A percentile compares a stretch with the other conserved stretches of the same genome.
phyloP scores from a whole-genome alignment of 2,329 filamentous ascomycete species.

The Lachnellula suecica region DNA sequence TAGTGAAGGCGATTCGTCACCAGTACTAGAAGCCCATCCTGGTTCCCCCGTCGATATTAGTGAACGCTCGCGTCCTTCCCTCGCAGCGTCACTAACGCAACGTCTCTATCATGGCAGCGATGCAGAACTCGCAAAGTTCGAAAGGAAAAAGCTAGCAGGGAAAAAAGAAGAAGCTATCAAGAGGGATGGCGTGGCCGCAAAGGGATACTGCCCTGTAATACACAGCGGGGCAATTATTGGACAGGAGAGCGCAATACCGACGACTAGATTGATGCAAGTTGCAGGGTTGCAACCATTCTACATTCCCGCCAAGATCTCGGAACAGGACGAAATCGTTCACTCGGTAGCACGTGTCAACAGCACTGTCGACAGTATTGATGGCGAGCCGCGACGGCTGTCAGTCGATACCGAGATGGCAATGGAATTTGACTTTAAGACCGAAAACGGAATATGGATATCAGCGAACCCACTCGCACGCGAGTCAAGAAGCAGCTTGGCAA shows the following conservation, averaged over 20 bases:
- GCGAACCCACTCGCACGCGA: slow-evolving; percentile 24
- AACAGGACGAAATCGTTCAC: slow-evolving; percentile 25
- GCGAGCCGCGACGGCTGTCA: slow-evolving; percentile 10
- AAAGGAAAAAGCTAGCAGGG: slow-evolving; percentile 20
- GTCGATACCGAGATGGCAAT: slow-evolving; percentile 25
- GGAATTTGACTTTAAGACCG: slow-evolving; percentile 29
- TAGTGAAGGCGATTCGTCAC: slow-evolving; percentile 28
- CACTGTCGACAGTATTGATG: neutral
- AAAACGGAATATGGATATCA: slow-evolving; percentile 29
- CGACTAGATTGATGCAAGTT: slow-evolving; percentile 21
- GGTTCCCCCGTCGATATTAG: slow-evolving; percentile 32
- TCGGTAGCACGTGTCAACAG: too few relatives aligned
- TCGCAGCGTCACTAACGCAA: slow-evolving; percentile 23
- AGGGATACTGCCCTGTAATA: slow-evolving; percentile 15
- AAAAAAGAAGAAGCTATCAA: slow-evolving; percentile 28
- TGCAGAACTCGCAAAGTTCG: slow-evolving; percentile 22
- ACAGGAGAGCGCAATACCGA: slow-evolving; percentile 4
- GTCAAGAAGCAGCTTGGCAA: slow-evolving; percentile 27
- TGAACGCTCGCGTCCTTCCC: slow-evolving; percentile 23
- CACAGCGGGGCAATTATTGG: slow-evolving; percentile 12
- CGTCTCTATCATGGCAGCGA: slow-evolving; percentile 26
- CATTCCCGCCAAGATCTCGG: slow-evolving; percentile 30
- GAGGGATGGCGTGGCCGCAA: slow-evolving; percentile 33
- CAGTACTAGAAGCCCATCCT: slow-evolving; percentile 32
- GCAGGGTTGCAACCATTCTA: slow-evolving; percentile 24